Conservation (phyloP, 1,139 yeast genomes). For the Geotrichum carabidarum region DNA sequence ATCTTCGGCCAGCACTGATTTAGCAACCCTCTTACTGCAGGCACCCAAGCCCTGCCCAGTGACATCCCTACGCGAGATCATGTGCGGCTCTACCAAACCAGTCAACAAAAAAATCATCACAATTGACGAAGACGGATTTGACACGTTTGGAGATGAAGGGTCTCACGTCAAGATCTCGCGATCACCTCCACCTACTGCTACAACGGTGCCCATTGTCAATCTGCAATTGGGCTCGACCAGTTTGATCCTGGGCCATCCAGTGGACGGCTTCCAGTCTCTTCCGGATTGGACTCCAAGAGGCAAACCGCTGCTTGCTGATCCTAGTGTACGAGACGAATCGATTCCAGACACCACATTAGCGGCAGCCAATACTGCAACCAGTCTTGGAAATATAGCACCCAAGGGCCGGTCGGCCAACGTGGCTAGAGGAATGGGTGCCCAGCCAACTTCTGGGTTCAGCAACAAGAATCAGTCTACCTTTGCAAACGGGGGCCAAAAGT, state of each 20-base stretch:
- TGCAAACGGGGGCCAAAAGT: constrained; percentile 32
- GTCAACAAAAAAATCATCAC: background rate
- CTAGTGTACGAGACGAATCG: constrained; percentile 32
- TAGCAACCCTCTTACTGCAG: constrained; percentile 74
- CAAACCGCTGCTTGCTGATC: constrained; percentile 26
- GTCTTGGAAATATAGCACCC: constrained; percentile 14
- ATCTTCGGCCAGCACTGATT: constrained; percentile 38
- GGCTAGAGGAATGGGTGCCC: background rate
- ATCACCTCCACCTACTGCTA: background rate
- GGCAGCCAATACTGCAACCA: constrained; percentile 5
- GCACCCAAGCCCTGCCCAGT: constrained; percentile 64
- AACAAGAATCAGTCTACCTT: constrained; percentile 8
- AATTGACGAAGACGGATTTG: constrained; percentile 14
- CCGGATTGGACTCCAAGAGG: constrained; percentile 34
- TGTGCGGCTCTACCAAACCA: constrained; percentile 13
- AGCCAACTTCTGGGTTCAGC: constrained; percentile 9
- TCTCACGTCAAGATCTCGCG: constrained; percentile 11
- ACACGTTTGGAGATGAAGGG: background rate
- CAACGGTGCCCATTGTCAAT: constrained; percentile 22
- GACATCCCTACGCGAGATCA: constrained; percentile 25
- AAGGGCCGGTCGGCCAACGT: background rate
- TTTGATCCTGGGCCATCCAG: constrained; percentile 33
- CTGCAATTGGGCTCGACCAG: constrained; percentile 35
- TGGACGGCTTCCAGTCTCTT: constrained; percentile 32
- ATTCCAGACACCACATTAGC: background rate